Evolutionary conservation across 495 filamentous ascomycete genomes (phyloP).

Genomic region (Podospora australis): DNA sequence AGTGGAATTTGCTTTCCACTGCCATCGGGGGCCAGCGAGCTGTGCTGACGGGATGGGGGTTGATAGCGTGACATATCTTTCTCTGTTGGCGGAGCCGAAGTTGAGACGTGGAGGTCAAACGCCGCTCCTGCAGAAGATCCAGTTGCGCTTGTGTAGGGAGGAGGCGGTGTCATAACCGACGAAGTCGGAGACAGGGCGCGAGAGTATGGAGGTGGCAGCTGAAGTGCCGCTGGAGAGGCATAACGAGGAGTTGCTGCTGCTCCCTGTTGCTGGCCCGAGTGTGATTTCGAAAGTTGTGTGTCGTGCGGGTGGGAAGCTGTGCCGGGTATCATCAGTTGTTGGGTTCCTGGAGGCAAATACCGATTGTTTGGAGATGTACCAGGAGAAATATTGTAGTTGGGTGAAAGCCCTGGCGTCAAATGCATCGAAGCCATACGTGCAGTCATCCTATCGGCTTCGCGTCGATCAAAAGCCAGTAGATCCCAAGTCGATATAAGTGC

Average conservation of each 20-base stretch:
- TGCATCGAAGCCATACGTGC: constrained; percentile 27
- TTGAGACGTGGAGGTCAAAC: too few relatives aligned
- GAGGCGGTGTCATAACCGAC: constrained; percentile 15
- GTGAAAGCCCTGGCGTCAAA: constrained; percentile 12
- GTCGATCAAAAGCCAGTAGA: constrained; percentile 35
- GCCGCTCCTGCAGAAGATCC: constrained; percentile 10
- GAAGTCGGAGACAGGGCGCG: constrained; percentile 11
- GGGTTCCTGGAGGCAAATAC: constrained; percentile 17
- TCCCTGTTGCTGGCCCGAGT: too few relatives aligned
- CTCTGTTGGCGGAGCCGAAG: constrained; percentile 11
- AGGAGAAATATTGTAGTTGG: constrained; percentile 22
- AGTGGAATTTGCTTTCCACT: constrained; percentile 55
- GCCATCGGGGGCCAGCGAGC: constrained; percentile 42
- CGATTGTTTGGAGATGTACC: constrained; percentile 25
- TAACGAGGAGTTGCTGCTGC: constrained; percentile 26
- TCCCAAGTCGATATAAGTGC: constrained; percentile 42
- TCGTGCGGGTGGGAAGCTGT: constrained; percentile 5
- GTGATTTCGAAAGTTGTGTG: constrained; percentile 6
- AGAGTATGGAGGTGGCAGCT: constrained; percentile 23
- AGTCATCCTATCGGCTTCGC: constrained; percentile 22
- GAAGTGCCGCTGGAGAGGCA: constrained; percentile 20
- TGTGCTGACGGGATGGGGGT: constrained; percentile 11
- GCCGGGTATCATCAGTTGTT: constrained; percentile 18
- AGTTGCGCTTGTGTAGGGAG: constrained; percentile 22
- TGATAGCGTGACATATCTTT: constrained; percentile 6